These are phyloP conservation scores for Cordyceps tenuipes DNA, from an alignment of 2,329 filamentous ascomycete species.

Conservation along the genomic window DNA sequence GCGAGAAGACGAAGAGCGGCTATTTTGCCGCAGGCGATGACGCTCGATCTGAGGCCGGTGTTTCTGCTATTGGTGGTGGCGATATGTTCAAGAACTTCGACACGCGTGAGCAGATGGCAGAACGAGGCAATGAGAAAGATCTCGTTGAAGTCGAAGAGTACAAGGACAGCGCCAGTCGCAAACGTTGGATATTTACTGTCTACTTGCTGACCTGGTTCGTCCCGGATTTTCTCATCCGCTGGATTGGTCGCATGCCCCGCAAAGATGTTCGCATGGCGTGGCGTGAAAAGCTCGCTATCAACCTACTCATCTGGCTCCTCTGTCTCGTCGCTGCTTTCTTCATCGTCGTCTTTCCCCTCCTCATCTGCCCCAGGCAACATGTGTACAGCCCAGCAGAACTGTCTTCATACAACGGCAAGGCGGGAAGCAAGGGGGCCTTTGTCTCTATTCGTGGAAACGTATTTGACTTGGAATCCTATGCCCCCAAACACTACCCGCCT, in stretches of 20 bases:
- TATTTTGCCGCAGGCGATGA: conserved; percentile 77
- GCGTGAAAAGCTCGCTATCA: conserved; percentile 97
- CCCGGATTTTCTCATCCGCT: conserved; percentile 73
- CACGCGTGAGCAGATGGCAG: conserved; percentile 86
- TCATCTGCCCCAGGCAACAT: conserved; percentile 87
- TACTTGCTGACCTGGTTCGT: conserved; percentile 79
- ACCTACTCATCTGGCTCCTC: conserved; percentile 88
- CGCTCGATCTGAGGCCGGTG: conserved; percentile 81
- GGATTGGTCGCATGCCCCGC: conserved; percentile 75
- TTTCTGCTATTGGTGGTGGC: conserved; percentile 80
- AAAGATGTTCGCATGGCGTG: conserved; percentile 90
- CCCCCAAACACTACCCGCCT: conserved; percentile 63
- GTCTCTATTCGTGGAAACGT: conserved; percentile 82
- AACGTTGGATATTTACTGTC: conserved; percentile 82
- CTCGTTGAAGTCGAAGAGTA: conserved; percentile 86
- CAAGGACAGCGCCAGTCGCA: conserved; percentile 68
- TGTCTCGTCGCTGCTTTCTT: conserved; percentile 77
- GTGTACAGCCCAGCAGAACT: conserved; percentile 78
- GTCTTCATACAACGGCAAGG: conserved; percentile 62
- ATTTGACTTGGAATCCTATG: conserved; percentile 69
- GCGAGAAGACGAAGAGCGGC: conserved; percentile 67
- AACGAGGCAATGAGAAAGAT: conserved; percentile 86
- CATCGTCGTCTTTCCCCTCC: conserved; percentile 74
- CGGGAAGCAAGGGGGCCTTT: conserved; percentile 51
- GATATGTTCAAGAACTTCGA: conserved; percentile 99